Conservation (phyloP, 2,329 filamentous ascomycete genomes). For the Claviceps quebecensis region DNA sequence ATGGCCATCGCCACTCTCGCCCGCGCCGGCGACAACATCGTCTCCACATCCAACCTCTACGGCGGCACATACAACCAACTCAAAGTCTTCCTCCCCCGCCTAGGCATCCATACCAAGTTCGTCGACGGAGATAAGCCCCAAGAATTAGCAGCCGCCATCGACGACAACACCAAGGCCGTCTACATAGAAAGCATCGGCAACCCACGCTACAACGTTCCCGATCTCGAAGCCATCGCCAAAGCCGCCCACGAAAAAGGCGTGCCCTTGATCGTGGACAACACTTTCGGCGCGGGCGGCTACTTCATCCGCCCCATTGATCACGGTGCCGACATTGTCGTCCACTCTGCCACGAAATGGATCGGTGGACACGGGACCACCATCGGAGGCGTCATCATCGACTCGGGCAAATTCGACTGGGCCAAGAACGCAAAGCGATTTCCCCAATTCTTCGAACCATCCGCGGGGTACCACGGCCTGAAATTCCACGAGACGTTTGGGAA, state of each 20-base stretch:
- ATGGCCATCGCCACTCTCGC: constrained; percentile 78
- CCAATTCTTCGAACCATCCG: constrained; percentile 77
- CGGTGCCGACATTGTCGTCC: constrained; percentile 85
- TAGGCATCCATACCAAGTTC: constrained; percentile 82
- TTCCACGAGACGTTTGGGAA: constrained; percentile 88
- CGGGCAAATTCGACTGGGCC: constrained; percentile 90
- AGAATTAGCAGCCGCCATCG: constrained; percentile 70
- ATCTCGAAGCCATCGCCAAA: constrained; percentile 75
- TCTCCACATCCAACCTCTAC: constrained; percentile 81
- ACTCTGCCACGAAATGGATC: constrained; percentile 95
- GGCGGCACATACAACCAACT: constrained; percentile 96
- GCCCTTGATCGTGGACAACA: constrained; percentile 72
- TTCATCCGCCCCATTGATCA: constrained; percentile 77
- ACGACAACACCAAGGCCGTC: constrained; percentile 85
- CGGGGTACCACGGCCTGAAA: constrained; percentile 83
- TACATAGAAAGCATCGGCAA: constrained; percentile 92
- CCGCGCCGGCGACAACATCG: constrained; percentile 80
- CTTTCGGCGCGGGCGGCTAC: constrained; percentile 86
- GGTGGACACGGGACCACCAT: constrained; percentile 90
- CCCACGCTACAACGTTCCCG: constrained; percentile 82
- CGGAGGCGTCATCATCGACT: constrained; percentile 72
- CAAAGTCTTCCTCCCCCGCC: constrained; percentile 76
- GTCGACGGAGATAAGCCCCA: constrained; percentile 65
- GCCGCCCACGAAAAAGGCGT: constrained; percentile 58
- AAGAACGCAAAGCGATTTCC: constrained; percentile 74